phyloP scores from a whole-genome alignment of 768 basidiomycete species.

The Gloeostereum incarnatum region DNA sequence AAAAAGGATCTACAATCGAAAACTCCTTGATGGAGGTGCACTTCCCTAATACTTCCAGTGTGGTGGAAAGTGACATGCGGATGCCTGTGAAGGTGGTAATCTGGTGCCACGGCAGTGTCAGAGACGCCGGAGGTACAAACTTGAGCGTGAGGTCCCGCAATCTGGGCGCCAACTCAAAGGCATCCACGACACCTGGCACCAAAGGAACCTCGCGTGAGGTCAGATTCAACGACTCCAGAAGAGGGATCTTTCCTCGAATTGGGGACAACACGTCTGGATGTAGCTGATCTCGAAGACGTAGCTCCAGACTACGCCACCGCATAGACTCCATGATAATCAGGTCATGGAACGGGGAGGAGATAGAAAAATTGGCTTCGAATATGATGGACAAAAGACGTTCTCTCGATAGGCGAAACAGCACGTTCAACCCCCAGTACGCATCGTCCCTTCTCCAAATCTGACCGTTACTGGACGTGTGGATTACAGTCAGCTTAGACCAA shows the following conservation, averaged over 20 bases:
- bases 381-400: too few species aligned
- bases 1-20: too few species aligned
- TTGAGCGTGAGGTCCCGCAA: not conserved
- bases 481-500: not conserved
- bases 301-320: not conserved
- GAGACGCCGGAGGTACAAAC: not conserved
- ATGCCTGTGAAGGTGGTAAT: not conserved
- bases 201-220: not conserved
- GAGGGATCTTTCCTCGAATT: not conserved
- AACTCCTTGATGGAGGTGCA: too few species aligned
- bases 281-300: not conserved
- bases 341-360: not conserved
- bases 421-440: too few species aligned
- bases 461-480: not conserved
- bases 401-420: too few species aligned
- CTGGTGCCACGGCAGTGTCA: not conserved
- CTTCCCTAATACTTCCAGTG: not conserved
- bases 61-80: not conserved
- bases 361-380: too few species aligned
- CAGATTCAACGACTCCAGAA: not conserved
- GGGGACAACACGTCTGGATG: not conserved
- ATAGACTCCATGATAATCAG: not conserved
- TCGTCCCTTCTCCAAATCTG: not conserved
- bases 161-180: not conserved
- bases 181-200: not conserved